phyloP scores from a whole-genome alignment of 2,329 filamentous ascomycete species.

The Aspergillus floridensis region DNA sequence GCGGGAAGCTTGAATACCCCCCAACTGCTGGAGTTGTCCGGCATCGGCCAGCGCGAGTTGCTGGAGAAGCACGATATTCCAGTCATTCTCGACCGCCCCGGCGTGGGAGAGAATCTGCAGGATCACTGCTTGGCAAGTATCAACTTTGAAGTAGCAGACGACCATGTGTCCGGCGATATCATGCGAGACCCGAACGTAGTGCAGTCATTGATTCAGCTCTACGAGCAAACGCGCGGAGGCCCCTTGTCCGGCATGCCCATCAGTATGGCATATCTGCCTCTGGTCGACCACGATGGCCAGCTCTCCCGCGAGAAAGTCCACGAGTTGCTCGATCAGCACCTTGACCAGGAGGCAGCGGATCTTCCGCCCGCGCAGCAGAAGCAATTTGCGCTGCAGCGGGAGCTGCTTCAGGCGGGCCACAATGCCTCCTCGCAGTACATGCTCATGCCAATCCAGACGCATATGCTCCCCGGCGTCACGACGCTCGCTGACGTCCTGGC shows the following conservation, averaged over 20 bases:
- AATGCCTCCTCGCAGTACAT: constrained; percentile 17
- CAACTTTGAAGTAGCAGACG: constrained; percentile 24
- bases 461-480: constrained; percentile 17
- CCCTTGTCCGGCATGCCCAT: constrained; percentile 26
- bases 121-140: constrained; percentile 43
- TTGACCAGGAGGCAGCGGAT: background rate
- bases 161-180: constrained; percentile 24
- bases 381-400: constrained; percentile 16
- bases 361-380: background rate
- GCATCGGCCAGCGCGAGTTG: constrained; percentile 52
- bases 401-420: constrained; percentile 12
- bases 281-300: constrained; percentile 21
- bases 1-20: constrained; percentile 58
- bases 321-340: constrained; percentile 4
- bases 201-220: constrained; percentile 20
- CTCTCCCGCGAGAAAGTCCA: constrained; percentile 10
- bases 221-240: constrained; percentile 21
- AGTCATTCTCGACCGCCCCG: constrained; percentile 44
- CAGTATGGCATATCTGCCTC: constrained; percentile 27
- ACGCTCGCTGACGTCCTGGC: constrained; percentile 14
- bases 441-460: constrained; percentile 13
- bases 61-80: constrained; percentile 44
- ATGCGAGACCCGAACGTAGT: constrained; percentile 22
- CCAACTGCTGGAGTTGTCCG: constrained; percentile 60
- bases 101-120: constrained; percentile 53